These are phyloP conservation scores for Pleurotus sapidus DNA, from an alignment of 768 basidiomycete species.

Conservation along the genomic window DNA sequence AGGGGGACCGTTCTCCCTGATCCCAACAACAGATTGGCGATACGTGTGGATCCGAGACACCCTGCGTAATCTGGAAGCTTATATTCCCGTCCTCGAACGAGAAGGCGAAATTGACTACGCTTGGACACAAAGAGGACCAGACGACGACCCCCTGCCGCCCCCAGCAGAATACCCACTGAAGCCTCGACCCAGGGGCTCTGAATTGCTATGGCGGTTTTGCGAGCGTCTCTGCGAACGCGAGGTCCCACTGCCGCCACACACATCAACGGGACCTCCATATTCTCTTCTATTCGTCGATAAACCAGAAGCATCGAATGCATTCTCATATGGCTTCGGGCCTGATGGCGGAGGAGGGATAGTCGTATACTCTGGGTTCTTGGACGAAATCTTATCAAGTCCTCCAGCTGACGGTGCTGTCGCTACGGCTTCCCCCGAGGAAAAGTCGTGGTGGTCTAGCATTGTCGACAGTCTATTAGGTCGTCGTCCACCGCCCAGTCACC, in stretches of 20 bases:
- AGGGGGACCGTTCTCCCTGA: constrained; percentile 57
- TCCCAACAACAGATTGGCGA: constrained; percentile 85
- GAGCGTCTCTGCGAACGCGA: constrained; percentile 46
- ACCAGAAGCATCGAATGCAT: constrained; percentile 83
- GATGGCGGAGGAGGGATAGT: constrained; percentile 92
- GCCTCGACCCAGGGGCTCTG: constrained; percentile 79
- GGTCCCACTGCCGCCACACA: constrained; percentile 43
- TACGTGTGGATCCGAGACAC: constrained; percentile 84
- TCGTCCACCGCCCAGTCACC: constrained; percentile 31
- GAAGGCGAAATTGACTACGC: constrained; percentile 53
- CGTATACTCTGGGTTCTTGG: constrained; percentile 90
- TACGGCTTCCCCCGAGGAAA: constrained; percentile 17
- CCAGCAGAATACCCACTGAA: constrained; percentile 78
- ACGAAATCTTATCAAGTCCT: constrained; percentile 70
- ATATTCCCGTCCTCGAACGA: constrained; percentile 63
- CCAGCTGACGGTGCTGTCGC: constrained; percentile 15
- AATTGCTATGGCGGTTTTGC: constrained; percentile 60
- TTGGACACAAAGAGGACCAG: constrained; percentile 51
- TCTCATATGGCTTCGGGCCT: constrained; percentile 93
- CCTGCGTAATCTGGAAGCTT: constrained; percentile 71
- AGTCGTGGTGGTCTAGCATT: constrained; percentile 46
- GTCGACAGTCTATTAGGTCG: constrained; percentile 42
- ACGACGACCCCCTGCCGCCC: constrained; percentile 68
- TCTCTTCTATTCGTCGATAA: constrained; percentile 87
- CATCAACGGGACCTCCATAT: constrained; percentile 81